These are phyloP conservation scores for Lupinus albus DNA, from an alignment of 306 rosid species.

Conservation along the genomic window DNA sequence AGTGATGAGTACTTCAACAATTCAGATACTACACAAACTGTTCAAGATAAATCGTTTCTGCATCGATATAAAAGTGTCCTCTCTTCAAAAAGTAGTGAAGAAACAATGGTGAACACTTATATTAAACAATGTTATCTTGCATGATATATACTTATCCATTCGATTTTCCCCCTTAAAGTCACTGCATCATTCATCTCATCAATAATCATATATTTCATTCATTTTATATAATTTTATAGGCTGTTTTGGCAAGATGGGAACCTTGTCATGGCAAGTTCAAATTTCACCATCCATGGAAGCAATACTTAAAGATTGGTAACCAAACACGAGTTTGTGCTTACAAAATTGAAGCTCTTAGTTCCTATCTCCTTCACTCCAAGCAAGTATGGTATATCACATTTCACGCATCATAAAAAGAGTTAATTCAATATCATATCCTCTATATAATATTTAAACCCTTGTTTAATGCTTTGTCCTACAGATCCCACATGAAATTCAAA, in stretches of 20 bases:
- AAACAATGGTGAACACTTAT: conserved; percentile 48
- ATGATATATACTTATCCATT: background rate
- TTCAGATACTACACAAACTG: conserved; percentile 8
- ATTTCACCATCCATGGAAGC: conserved; percentile 70
- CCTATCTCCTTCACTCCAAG: conserved; percentile 32
- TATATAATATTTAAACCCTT: background rate
- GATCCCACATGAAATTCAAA: conserved; percentile 41
- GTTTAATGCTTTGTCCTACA: conserved; percentile 16
- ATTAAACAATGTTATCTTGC: background rate
- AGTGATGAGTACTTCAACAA: conserved; percentile 43
- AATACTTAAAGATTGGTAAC: conserved; percentile 56
- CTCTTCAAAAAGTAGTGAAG: conserved; percentile 52
- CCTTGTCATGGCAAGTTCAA: conserved; percentile 54
- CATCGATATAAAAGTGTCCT: conserved; percentile 50
- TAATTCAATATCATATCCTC: too few species aligned
- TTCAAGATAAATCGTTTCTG: conserved; percentile 34
- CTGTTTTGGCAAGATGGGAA: conserved; percentile 70
- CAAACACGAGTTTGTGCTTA: conserved; percentile 52
- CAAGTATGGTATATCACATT: conserved; percentile 28
- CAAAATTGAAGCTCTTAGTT: conserved; percentile 57
- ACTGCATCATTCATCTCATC: too few species aligned
- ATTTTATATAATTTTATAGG: conserved; percentile 35
- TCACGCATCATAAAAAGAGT: too few species aligned
- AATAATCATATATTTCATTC: background rate
- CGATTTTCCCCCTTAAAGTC: too few species aligned